Evolutionary conservation across 2,329 filamentous ascomycete genomes (phyloP).

Genomic region (Chaetomium strumarium): DNA sequence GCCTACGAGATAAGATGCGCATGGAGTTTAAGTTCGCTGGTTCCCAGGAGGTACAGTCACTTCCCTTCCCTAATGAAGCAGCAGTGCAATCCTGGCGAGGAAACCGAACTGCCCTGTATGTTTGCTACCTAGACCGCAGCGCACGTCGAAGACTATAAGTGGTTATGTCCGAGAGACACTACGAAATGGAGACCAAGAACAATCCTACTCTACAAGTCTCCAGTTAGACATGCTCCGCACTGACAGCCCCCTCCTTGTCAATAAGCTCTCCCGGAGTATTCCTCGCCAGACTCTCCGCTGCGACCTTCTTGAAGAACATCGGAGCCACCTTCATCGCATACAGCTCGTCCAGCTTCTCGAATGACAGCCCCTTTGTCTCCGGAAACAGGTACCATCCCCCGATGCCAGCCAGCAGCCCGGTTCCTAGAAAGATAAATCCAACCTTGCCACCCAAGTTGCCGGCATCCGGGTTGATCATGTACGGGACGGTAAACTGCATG

Average conservation of each 20-base stretch:
- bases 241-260: not conserved
- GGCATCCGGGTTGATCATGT: conserved; percentile 6
- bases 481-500: conserved; percentile 4
- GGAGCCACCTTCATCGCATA: conserved; percentile 1
- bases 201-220: no score
- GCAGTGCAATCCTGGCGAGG: no score
- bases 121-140: no score
- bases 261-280: not conserved
- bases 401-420: not conserved
- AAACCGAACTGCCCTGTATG: no score
- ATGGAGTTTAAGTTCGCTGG: no score
- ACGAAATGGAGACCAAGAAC: no score
- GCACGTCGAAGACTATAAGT: no score
- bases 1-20: no score
- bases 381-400: conserved; percentile 4
- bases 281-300: no score
- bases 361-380: conserved; percentile 1
- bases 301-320: not conserved
- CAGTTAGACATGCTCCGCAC: not conserved
- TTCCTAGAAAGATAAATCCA: conserved; percentile 1
- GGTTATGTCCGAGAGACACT: no score
- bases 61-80: no score
- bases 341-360: conserved; percentile 1
- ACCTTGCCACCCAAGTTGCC: conserved; percentile 3
- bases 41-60: no score